These are phyloP conservation scores for Debaryomyces subglobosus DNA, from an alignment of 1,139 yeast species.

Conservation along the genomic window DNA sequence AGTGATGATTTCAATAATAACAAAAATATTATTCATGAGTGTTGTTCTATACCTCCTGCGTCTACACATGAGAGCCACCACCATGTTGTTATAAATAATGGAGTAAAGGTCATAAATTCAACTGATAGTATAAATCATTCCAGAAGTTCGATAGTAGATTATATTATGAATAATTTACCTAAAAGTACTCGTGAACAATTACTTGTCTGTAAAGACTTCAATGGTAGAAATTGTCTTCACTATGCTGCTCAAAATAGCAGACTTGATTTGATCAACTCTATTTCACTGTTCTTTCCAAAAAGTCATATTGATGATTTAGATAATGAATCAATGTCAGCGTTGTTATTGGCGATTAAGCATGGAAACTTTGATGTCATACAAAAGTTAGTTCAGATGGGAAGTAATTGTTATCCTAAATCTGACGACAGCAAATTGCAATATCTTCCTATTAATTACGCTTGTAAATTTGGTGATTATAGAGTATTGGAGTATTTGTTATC, in stretches of 20 bases:
- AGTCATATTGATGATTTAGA: constrained; percentile 56
- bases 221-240: constrained; percentile 85
- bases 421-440: constrained; percentile 58
- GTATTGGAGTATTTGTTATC: constrained; percentile 64
- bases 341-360: constrained; percentile 75
- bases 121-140: constrained; percentile 48
- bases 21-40: constrained; percentile 46
- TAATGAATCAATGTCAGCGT: constrained; percentile 78
- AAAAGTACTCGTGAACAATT: constrained; percentile 24
- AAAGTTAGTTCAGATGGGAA: constrained; percentile 46
- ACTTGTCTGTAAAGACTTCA: constrained; percentile 54
- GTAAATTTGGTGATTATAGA: constrained; percentile 77
- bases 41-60: constrained; percentile 46
- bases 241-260: constrained; percentile 79
- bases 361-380: constrained; percentile 60
- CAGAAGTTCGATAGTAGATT: constrained; percentile 40
- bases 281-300: constrained; percentile 43
- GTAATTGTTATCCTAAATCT: constrained; percentile 58
- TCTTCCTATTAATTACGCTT: constrained; percentile 86
- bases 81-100: constrained; percentile 46
- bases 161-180: constrained; percentile 31
- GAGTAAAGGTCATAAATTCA: constrained; percentile 46
- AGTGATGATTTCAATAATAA: constrained; percentile 47
- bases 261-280: constrained; percentile 52
- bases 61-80: constrained; percentile 33